Conservation (phyloP, 2,329 filamentous ascomycete species). For the Didymella exigua region DNA sequence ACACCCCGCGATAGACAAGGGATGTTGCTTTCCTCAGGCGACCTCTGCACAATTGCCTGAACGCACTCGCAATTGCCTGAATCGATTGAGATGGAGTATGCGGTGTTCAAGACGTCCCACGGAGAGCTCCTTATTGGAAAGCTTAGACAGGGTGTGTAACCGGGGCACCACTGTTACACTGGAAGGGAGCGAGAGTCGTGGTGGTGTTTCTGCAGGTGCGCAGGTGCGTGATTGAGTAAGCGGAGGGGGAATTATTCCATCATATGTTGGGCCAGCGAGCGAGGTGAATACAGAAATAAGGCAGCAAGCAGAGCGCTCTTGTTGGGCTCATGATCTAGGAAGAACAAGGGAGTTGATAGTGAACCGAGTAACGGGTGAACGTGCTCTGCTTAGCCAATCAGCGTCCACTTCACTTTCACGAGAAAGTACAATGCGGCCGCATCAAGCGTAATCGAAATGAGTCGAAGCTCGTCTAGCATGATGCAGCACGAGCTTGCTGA, state of each 20-base stretch:
- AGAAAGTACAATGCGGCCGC: constrained; percentile 8
- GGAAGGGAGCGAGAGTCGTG: constrained; percentile 2
- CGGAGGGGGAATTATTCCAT: constrained; percentile 15
- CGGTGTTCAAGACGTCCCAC: background rate
- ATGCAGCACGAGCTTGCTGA: constrained; percentile 18
- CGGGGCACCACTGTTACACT: constrained; percentile 6
- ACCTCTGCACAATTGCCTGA: background rate
- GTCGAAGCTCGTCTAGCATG: constrained; percentile 9
- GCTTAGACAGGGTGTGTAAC: constrained; percentile 1
- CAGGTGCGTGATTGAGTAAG: constrained; percentile 21
- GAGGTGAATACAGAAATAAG: constrained; percentile 15
- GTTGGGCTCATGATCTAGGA: constrained; percentile 22
- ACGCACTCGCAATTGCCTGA: background rate
- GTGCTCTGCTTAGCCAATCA: constrained; percentile 11
- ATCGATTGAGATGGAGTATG: background rate
- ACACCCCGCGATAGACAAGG: background rate
- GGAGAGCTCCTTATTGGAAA: constrained; percentile 2
- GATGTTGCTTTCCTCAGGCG: background rate
- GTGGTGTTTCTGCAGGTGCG: background rate
- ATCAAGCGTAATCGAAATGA: constrained; percentile 12
- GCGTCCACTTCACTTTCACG: background rate
- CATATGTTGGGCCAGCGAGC: constrained; percentile 12
- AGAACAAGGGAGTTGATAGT: constrained; percentile 20
- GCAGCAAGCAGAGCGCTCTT: constrained; percentile 21
- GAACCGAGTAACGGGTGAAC: constrained; percentile 18